These are phyloP conservation scores for Paecilomyces dactylethromorphus DNA, from an alignment of 2,329 filamentous ascomycete species.

Conservation along the genomic window DNA sequence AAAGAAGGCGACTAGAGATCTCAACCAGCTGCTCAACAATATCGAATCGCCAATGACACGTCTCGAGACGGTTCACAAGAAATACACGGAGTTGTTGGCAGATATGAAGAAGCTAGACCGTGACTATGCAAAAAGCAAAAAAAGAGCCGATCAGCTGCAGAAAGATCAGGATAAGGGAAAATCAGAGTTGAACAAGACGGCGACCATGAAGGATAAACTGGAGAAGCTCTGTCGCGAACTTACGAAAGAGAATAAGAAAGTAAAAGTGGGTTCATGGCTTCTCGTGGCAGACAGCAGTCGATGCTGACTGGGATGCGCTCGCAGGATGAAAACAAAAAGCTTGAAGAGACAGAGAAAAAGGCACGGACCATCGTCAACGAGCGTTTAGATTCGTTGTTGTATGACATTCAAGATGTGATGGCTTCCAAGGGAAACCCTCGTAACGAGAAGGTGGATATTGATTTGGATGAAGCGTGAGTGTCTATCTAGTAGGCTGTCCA, in stretches of 20 bases:
- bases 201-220: constrained; percentile 87
- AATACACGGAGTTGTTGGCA: constrained; percentile 82
- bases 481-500: neutral
- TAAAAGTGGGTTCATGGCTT: constrained; percentile 61
- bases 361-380: constrained; percentile 79
- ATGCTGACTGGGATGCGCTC: constrained; percentile 14
- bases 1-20: constrained; percentile 85
- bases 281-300: constrained; percentile 1
- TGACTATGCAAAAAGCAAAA: constrained; percentile 93
- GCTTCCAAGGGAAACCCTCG: constrained; percentile 78
- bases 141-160: constrained; percentile 85
- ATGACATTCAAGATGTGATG: constrained; percentile 82
- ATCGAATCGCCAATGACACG: constrained; percentile 91
- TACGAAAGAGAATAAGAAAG: constrained; percentile 94
- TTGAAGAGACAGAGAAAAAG: constrained; percentile 77
- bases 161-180: constrained; percentile 92
- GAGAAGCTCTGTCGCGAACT: constrained; percentile 94
- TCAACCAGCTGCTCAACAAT: constrained; percentile 74
- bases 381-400: constrained; percentile 71
- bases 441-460: constrained; percentile 73
- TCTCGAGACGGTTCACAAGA: constrained; percentile 82
- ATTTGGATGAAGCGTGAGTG: constrained; percentile 79
- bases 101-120: constrained; percentile 95
- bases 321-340: constrained; percentile 85
- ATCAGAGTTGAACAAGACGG: constrained; percentile 82